Evolutionary conservation across 169 alveolate species (phyloP).

Genomic region (Theileria equi): DNA sequence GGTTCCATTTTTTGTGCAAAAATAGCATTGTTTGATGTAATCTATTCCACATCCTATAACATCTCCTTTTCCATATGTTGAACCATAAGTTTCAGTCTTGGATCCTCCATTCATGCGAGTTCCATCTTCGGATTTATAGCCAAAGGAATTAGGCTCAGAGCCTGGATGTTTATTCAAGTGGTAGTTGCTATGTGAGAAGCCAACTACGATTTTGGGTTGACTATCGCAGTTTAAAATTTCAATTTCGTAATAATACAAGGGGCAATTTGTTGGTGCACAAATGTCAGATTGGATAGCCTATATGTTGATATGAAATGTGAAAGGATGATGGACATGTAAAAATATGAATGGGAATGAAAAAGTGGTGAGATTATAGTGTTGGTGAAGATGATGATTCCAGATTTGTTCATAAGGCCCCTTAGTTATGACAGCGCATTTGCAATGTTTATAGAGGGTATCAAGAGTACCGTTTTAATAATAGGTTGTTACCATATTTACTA

Average conservation of each 20-base stretch:
- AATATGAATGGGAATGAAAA: conserved; percentile 36
- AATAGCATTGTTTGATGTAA: conserved; percentile 65
- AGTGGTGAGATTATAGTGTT: too few relatives aligned
- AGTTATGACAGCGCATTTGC: too few relatives aligned
- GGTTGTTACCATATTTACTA: conserved; percentile 33
- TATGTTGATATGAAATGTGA: conserved; percentile 37
- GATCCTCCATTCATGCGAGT: conserved; percentile 53
- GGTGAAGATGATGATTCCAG: too few relatives aligned
- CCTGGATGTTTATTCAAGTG: conserved; percentile 78
- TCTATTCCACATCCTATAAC: conserved; percentile 81
- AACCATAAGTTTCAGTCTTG: conserved; percentile 64
- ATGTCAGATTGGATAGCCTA: conserved; percentile 75
- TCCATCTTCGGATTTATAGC: conserved; percentile 78
- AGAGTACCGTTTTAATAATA: conserved; percentile 42
- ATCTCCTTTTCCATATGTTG: conserved; percentile 72
- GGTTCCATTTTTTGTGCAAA: conserved; percentile 77
- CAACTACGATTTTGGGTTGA: conserved; percentile 71
- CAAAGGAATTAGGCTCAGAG: conserved; percentile 68
- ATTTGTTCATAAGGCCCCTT: too few relatives aligned
- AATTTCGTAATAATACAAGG: conserved; percentile 75
- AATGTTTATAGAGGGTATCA: too few relatives aligned
- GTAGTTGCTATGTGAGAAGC: conserved; percentile 67
- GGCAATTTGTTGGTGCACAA: conserved; percentile 73
- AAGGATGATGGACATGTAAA: conserved; percentile 47
- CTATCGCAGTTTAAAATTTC: conserved; percentile 59